Conservation (phyloP, 768 basidiomycete species). For the Rhodotorula kratochvilovae region DNA sequence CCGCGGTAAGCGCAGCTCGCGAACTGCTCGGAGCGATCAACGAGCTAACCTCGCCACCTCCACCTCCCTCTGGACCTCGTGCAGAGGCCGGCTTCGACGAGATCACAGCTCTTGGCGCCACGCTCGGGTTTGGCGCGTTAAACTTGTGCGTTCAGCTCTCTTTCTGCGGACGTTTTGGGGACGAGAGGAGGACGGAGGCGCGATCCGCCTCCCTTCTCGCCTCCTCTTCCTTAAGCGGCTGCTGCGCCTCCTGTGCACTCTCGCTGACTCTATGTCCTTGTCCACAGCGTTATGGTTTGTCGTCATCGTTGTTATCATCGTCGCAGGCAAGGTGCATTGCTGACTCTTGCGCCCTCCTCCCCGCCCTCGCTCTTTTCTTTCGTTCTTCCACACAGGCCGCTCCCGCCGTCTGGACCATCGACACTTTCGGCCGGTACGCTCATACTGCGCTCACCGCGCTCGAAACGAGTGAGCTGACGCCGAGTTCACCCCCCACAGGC, state of each 20-base stretch:
- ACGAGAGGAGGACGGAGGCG: too few relatives aligned
- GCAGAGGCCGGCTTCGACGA: slow-evolving; percentile 15
- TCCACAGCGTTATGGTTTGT: not conserved
- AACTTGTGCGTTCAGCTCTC: not conserved
- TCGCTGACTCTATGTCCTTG: too few relatives aligned
- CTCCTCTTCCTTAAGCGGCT: too few relatives aligned
- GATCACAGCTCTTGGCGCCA: slow-evolving; percentile 23
- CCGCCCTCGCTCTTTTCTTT: not conserved
- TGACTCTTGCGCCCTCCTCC: too few relatives aligned
- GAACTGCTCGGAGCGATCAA: slow-evolving; percentile 5
- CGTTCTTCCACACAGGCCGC: not conserved
- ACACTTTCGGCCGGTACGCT: not conserved
- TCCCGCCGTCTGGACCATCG: slow-evolving; percentile 21
- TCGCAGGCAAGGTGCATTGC: too few relatives aligned
- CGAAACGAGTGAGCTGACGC: not conserved
- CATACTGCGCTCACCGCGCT: not conserved
- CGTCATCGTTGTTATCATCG: too few relatives aligned
- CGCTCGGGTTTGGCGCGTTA: slow-evolving; percentile 6
- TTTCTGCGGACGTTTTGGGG: too few relatives aligned
- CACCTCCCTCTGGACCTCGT: not conserved
- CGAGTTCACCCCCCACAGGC: slow-evolving; percentile 40
- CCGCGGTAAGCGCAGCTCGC: not conserved
- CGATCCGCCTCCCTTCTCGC: too few relatives aligned
- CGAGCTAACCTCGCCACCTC: not conserved
- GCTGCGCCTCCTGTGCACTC: too few relatives aligned